phyloP scores from a whole-genome alignment of 192 early-diverging fungal species.

The Gorgonomyces haynaldii region DNA sequence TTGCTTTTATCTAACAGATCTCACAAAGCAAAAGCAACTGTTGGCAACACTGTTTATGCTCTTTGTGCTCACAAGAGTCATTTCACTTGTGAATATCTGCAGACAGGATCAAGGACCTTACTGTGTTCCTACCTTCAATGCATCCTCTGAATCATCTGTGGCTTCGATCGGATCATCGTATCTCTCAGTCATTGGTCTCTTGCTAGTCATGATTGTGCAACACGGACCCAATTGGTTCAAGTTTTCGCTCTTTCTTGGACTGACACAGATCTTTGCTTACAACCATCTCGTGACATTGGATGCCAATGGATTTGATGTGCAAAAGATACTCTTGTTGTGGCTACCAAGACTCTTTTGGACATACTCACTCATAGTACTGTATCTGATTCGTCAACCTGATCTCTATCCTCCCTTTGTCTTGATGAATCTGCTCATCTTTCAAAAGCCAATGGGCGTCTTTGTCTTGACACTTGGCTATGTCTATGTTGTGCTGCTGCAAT shows the following conservation, averaged over 20 bases:
- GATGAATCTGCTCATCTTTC: conserved; percentile 51
- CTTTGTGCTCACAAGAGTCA: conserved; percentile 37
- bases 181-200: conserved; percentile 21
- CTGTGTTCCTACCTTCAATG: conserved; percentile 75
- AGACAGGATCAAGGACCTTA: conserved; percentile 75
- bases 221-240: conserved; percentile 1
- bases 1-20: conserved; percentile 13
- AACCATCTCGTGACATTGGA: neutral
- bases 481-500: conserved; percentile 7
- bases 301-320: neutral
- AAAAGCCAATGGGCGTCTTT: conserved; percentile 71
- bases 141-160: conserved; percentile 37
- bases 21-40: conserved; percentile 11
- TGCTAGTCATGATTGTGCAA: conserved; percentile 28
- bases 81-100: conserved; percentile 61
- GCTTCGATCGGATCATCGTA: conserved; percentile 37
- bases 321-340: neutral
- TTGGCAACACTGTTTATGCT: neutral
- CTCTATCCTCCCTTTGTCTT: no score
- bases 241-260: neutral
- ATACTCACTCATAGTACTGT: neutral
- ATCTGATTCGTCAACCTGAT: neutral
- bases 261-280: conserved; percentile 5
- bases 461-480: conserved; percentile 24
- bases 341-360: neutral